These are phyloP conservation scores for Rhodotorula toruloides DNA, from an alignment of 768 basidiomycete species.

Conservation along the genomic window DNA sequence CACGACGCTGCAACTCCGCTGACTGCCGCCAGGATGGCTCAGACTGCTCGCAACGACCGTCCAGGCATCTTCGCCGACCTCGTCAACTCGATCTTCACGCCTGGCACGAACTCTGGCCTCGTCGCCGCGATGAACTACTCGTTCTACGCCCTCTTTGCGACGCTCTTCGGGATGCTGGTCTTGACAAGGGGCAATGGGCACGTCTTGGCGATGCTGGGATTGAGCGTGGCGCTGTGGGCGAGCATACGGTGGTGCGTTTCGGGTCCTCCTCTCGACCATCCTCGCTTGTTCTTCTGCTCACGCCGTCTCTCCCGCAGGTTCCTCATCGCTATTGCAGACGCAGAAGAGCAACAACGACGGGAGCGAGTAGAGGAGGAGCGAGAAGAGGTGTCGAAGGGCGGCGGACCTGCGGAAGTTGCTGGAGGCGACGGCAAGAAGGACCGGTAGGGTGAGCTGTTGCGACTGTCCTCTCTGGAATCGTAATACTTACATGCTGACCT, in stretches of 20 bases:
- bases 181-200: slow-evolving; percentile 31
- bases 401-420: neutral
- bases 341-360: slow-evolving; percentile 24
- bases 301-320: slow-evolving; percentile 21
- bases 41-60: neutral
- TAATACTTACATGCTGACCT: no score
- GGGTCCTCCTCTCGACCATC: neutral
- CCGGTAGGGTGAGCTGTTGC: neutral
- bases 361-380: slow-evolving; percentile 19
- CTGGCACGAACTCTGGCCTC: slow-evolving; percentile 36
- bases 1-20: neutral
- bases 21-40: no score
- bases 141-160: slow-evolving; percentile 40
- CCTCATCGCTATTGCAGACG: slow-evolving; percentile 32
- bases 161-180: slow-evolving; percentile 25
- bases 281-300: no score
- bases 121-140: slow-evolving; percentile 35
- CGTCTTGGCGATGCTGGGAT: slow-evolving; percentile 24
- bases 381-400: neutral
- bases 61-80: slow-evolving; percentile 17
- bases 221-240: slow-evolving; percentile 29
- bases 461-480: neutral
- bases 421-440: slow-evolving; percentile 9
- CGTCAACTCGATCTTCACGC: slow-evolving; percentile 33
- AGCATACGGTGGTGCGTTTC: slow-evolving; percentile 33